These are phyloP conservation scores for Penicillium sp. DNA, from an alignment of 2,329 filamentous ascomycete species.

Conservation along the genomic window DNA sequence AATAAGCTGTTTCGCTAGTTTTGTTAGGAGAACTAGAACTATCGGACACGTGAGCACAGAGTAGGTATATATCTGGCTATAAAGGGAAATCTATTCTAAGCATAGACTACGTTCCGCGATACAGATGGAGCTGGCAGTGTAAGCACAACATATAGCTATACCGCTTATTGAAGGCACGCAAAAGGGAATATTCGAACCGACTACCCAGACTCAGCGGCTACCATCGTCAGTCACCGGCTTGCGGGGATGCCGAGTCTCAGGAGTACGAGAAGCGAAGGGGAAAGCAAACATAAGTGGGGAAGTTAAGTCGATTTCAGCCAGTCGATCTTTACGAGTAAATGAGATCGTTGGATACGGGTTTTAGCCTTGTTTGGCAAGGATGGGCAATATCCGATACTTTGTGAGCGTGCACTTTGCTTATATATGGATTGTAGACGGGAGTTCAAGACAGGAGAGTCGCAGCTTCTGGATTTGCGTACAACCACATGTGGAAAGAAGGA, in stretches of 20 bases:
- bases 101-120: too few relatives aligned
- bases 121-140: not conserved
- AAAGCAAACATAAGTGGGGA: not conserved
- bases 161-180: not conserved
- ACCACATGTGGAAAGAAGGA: not conserved
- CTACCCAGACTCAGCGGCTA: not conserved
- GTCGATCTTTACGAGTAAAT: not conserved
- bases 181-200: not conserved
- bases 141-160: not conserved
- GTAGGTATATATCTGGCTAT: not conserved
- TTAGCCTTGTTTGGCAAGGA: not conserved
- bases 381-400: not conserved
- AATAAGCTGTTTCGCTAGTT: not conserved
- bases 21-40: not conserved
- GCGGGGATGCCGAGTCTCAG: not conserved
- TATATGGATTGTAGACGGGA: not conserved
- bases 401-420: not conserved
- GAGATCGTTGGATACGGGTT: not conserved
- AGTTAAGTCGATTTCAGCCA: not conserved
- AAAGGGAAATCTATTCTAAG: not conserved
- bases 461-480: not conserved
- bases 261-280: not conserved
- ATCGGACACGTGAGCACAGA: not conserved
- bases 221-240: slow-evolving; percentile 2
- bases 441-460: not conserved